Percentiles rank a stretch among this genome's conserved stretches.
phyloP scores from a whole-genome alignment of 2,329 filamentous ascomycete genomes.

The Neurospora sp. region DNA sequence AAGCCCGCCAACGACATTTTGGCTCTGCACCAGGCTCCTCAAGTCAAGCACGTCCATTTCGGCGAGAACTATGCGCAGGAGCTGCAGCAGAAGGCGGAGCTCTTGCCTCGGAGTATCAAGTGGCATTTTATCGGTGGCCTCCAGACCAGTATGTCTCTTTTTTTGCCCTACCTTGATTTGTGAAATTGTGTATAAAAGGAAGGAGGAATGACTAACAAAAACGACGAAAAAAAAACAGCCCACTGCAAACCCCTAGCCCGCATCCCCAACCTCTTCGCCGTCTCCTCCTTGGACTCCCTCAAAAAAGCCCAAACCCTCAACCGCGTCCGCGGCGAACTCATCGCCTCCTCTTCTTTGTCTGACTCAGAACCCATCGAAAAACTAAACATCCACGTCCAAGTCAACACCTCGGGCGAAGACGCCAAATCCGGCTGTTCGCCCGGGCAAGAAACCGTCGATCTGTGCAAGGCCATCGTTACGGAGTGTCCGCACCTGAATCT shows the following conservation, averaged over 20 bases:
- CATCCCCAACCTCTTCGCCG: conserved; percentile 81
- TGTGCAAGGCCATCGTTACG: conserved; percentile 62
- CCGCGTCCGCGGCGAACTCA: conserved; percentile 52
- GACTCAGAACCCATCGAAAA: conserved; percentile 25
- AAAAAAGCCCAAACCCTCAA: conserved; percentile 84
- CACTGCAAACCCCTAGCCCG: conserved; percentile 83
- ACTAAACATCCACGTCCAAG: conserved; percentile 74
- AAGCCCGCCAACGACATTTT: conserved; percentile 90
- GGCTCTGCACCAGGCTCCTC: conserved; percentile 57
- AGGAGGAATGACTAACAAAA: too few species aligned
- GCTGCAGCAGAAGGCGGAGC: conserved; percentile 69
- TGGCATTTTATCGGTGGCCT: conserved; percentile 98
- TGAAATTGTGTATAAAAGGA: too few species aligned
- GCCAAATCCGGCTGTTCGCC: conserved; percentile 77
- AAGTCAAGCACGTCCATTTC: conserved; percentile 60
- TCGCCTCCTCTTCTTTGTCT: conserved; percentile 22
- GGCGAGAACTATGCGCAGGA: conserved; percentile 97
- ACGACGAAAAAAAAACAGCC: conserved; percentile 22
- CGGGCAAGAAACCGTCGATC: conserved; percentile 43
- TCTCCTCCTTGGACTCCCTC: conserved; percentile 76
- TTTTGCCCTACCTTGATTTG: too few species aligned
- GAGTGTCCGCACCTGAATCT: conserved; percentile 65
- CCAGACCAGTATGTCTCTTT: conserved; percentile 50
- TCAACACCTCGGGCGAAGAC: conserved; percentile 87
- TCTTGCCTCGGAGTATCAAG: conserved; percentile 65